These are phyloP conservation scores for Colletotrichum costaricense DNA, from an alignment of 2,329 filamentous ascomycete genomes.

Conservation along the genomic window DNA sequence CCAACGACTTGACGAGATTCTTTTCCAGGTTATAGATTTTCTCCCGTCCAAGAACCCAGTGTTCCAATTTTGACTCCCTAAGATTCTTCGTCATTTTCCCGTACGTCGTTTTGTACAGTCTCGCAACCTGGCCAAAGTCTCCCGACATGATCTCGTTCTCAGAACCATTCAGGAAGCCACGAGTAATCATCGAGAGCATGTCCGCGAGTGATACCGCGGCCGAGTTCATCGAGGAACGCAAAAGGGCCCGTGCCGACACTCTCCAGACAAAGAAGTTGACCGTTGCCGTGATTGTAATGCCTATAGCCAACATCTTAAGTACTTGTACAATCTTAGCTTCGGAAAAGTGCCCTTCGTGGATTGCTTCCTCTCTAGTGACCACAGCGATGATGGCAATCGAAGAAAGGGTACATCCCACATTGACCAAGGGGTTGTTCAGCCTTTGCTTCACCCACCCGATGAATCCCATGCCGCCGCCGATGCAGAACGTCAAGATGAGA, in stretches of 20 bases:
- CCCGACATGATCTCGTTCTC: constrained; percentile 80
- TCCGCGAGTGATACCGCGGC: constrained; percentile 82
- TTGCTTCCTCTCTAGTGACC: constrained; percentile 89
- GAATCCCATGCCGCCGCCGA: constrained; percentile 87
- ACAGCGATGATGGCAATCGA: constrained; percentile 91
- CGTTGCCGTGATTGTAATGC: constrained; percentile 75
- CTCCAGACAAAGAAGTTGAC: constrained; percentile 85
- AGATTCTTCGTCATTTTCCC: constrained; percentile 80
- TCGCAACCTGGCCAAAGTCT: constrained; percentile 71
- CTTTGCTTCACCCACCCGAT: constrained; percentile 89
- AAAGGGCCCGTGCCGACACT: constrained; percentile 77
- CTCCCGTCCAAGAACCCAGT: constrained; percentile 85
- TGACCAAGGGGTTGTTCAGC: constrained; percentile 82
- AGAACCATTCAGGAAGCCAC: constrained; percentile 84
- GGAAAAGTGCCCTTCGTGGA: constrained; percentile 85
- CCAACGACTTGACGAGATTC: constrained; percentile 84
- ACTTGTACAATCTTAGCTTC: constrained; percentile 85
- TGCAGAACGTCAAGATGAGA: constrained; percentile 84
- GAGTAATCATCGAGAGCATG: constrained; percentile 84
- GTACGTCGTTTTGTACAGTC: constrained; percentile 75
- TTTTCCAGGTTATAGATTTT: constrained; percentile 82
- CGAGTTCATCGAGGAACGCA: constrained; percentile 79
- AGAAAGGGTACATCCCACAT: constrained; percentile 85
- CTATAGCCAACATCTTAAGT: constrained; percentile 85
- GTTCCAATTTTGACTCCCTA: constrained; percentile 88